Base-by-base conservation (phyloP, 306 rosid genomes). In the Sindora glabra region DNA sequence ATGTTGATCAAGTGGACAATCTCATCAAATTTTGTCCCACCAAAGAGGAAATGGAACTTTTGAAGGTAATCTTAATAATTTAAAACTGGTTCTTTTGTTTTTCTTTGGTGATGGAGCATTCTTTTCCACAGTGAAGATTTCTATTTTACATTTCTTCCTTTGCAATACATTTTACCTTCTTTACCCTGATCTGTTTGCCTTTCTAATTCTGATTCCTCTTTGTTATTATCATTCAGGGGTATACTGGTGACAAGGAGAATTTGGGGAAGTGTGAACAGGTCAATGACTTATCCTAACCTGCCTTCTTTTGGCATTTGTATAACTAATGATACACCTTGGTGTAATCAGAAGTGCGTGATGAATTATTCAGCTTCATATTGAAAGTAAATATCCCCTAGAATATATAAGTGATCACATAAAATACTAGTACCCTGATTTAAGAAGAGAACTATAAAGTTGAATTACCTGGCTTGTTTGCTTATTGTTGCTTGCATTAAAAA, bases 181-280 rank as follows among this genome's bases (percentile, higher is more conserved):
- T 14, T 10, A 47, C 34, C 34, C 48, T n/a, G n/a, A n/a, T 68
- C 11, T 48, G 59, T 51, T 52, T 54, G 17, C 54, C 71, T 29
- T 34, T 53, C 74, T 27, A 49, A 72, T 69, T 47, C 69, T 72
- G 64, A 67, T 77, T 61, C 39, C 56, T 67, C 41, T 17, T 40
- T 63, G 56, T 66, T 77, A 48, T 68, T 16, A 57, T 63, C 71
- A 25, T 72, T 69, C 58, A 94, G 99, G 88, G 73, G 29, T 89
- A 94, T 76, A 71, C 85, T 2, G 99, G 99, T 2, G 95, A 94
- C 81, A 84, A 66, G 81, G 97, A 86, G 41, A 74, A 26, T 59
- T 71, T 94, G 55, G 99, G 99, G 27, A 89, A 83, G 83, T 94
- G 99, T 55, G 99, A 94, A 82, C 94, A 86, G 99, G 99, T 94